Base-by-base conservation (phyloP, 1,284 basidiomycete genomes). In the Ganoderma meredithae region DNA sequence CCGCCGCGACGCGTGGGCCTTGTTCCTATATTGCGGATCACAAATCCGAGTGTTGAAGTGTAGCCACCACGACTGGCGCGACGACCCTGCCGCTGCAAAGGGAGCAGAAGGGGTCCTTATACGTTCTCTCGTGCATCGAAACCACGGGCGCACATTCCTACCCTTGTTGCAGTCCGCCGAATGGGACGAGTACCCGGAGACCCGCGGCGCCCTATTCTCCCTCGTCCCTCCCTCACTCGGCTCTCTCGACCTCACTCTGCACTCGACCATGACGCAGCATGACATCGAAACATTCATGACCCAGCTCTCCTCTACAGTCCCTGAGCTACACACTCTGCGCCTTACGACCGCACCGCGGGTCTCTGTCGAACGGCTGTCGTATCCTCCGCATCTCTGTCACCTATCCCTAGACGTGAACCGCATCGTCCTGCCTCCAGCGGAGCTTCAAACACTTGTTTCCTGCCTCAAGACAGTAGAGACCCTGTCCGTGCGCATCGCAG, bases 151-250 rank as follows among this genome's bases (percentile, higher is more conserved):
- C 53, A 33, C 53, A 1, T 55, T 55, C 53, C 53, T 55, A 6
- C 53, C 53, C 33, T 55, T 27, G 15, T 17, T 55, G 27, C 13
- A 27, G 31, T 33, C 53, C 8, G 53, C 53, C 17, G 53, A 55
- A 13, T 55, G 53, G 53, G 15, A 55, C 31, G 53, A 55, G 53
- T 55, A 55, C 15, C 53, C 53, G 31, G 53, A 55, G 19, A 55
- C 9, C 1, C 53, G 53, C 7, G 53, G 53, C 10, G 53, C 53
- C 53, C 17, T 55, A 15, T 33, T 55, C 27, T 55, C 15, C 53
- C 53, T 55, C 53, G 12, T 55, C 9, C 53, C 53, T 17, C 53
- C 27, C 33, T 55, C 53, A 6, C 31, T 55, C 53, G 15, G 27
- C 53, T 31, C 53, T 55, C 53, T 55, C 27, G n/a, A 55, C 27